Base-by-base conservation (phyloP, 495 filamentous ascomycete genomes). In the Pseudevernia furfuracea region DNA sequence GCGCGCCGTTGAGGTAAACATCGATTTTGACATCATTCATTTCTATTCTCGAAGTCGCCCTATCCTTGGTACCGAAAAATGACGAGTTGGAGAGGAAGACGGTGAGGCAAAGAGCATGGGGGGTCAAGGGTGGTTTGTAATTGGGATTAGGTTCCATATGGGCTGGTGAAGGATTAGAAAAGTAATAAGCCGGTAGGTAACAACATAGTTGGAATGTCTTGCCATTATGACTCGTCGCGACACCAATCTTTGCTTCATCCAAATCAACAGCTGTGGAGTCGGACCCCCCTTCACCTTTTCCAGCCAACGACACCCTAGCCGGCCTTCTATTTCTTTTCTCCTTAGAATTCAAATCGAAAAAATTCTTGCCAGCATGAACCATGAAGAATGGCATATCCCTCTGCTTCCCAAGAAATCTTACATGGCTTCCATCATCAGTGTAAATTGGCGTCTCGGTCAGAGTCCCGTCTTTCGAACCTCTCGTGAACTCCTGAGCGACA, bases 1-100 rank as follows among this genome's bases (percentile, higher is more conserved):
- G 67, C 8, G 74, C 63, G 30, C 79, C 79, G 62, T 82, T 81
- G 66, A 78, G 67, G 67, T 75, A 79, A 28, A 80, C 72, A 25
- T 77, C 76, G 52, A 82, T 70, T 59, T 74, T 76, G 39, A 78
- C 39, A 53, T 76, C 72, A 41, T 68, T 69, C 0, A 58, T 28
- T 17, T 55, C 39, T 36, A 28, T 36, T 32, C 43, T 19, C 17
- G 14, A 3, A 39, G 46, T 63, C 5, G 7, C 32, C 15, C 38
- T 28, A 19, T 49, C 32, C 3, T 58, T 55, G n/a, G 61, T 30
- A n/a, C 36, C 23, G 1, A 70, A 53, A 63, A 74, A 75, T 3
- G 72, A 63, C 44, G 68, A 60, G 11, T 67, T 23, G 15, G 64
- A 63, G 37, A 74, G 65, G 15, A 68, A 55, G 25, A 78, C 68